Percentiles rank a stretch among this genome's conserved stretches.
phyloP scores from a whole-genome alignment of 176 grass and related monocot genomes.

The Paspalum notatum region DNA sequence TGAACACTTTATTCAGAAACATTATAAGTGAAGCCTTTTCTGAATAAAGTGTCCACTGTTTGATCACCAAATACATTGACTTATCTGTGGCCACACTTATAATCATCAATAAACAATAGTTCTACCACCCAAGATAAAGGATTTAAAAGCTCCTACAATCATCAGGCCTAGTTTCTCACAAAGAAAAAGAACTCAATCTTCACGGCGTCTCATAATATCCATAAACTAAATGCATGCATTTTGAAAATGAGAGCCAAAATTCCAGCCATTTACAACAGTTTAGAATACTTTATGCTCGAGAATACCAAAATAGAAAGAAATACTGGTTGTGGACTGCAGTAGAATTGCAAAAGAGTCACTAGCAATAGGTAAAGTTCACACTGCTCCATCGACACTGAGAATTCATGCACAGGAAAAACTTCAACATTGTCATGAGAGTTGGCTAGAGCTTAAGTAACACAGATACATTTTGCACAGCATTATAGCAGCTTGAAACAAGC shows the following conservation, averaged over 20 bases:
- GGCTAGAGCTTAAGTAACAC: neutral
- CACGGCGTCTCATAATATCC: neutral
- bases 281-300: neutral
- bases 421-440: neutral
- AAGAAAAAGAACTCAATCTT: neutral
- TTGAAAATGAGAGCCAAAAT: neutral
- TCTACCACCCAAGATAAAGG: neutral
- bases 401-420: neutral
- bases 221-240: neutral
- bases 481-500: conserved; percentile 22
- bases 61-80: too few relatives aligned
- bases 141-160: neutral
- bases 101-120: neutral
- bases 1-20: conserved; percentile 11
- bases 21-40: too few relatives aligned
- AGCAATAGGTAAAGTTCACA: neutral
- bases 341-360: neutral
- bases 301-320: neutral
- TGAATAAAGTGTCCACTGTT: too few relatives aligned
- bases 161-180: neutral
- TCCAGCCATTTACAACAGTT: neutral
- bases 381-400: neutral
- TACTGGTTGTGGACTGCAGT: neutral
- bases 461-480: neutral
- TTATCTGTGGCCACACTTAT: neutral